Percentiles rank a stretch among this genome's conserved stretches.
Evolutionary conservation across 176 grass and related monocot genomes (phyloP).

Genomic region (Oryza meridionalis): DNA sequence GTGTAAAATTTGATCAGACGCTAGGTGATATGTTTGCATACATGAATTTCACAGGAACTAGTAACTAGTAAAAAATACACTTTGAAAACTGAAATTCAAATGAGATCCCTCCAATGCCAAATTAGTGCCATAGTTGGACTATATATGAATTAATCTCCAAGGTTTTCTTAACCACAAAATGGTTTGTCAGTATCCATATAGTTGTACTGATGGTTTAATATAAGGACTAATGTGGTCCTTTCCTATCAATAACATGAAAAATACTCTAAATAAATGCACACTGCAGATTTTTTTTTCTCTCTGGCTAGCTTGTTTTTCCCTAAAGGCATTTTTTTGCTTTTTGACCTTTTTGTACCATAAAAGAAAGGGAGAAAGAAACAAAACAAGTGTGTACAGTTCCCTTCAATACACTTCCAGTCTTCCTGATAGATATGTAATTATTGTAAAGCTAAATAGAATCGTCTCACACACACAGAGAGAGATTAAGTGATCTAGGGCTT

Average conservation of each 20-base stretch:
- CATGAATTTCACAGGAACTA: too few species aligned
- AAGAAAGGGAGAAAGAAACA: not conserved
- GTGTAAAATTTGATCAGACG: too few species aligned
- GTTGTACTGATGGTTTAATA: not conserved
- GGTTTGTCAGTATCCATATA: too few species aligned
- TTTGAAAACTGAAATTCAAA: too few species aligned
- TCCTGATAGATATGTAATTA: not conserved
- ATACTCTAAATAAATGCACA: not conserved
- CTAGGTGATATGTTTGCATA: too few species aligned
- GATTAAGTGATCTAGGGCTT: not conserved
- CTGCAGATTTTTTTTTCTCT: not conserved
- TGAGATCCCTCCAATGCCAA: too few species aligned
- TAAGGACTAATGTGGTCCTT: not conserved
- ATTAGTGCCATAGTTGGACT: too few species aligned
- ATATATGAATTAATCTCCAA: too few species aligned
- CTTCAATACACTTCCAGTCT: not conserved
- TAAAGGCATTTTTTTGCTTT: not conserved
- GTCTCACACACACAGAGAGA: not conserved
- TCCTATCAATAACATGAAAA: not conserved
- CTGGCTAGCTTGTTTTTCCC: conserved; percentile 17
- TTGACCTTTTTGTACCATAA: not conserved
- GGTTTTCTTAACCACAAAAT: too few species aligned
- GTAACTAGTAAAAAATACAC: too few species aligned
- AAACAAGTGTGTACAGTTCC: not conserved
- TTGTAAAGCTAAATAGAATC: not conserved